phyloP scores from a whole-genome alignment of 2,329 filamentous ascomycete species.

The Fusarium keratoplasticum region DNA sequence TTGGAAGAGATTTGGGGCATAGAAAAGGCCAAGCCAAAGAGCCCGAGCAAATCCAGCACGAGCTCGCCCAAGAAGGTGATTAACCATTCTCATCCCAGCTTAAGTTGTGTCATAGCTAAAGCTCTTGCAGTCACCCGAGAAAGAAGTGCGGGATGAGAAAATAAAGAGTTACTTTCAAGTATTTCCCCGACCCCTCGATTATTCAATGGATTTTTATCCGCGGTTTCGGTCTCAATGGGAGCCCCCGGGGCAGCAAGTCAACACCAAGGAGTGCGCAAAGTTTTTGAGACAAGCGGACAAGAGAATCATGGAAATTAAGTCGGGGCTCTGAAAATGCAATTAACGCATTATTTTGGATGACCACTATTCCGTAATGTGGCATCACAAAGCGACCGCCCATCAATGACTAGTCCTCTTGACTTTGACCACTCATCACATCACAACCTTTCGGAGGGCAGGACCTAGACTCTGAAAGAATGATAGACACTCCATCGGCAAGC shows the following conservation, averaged over 20 bases:
- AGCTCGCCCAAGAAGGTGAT: background rate
- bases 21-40: background rate
- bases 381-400: background rate
- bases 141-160: background rate
- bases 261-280: background rate
- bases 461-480: background rate
- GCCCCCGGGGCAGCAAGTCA: no score
- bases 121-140: background rate
- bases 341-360: background rate
- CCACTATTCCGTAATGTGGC: background rate
- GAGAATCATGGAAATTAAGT: background rate
- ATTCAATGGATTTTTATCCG: background rate
- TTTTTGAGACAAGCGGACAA: background rate
- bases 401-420: rapidly evolving
- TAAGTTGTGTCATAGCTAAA: background rate
- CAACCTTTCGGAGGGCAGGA: background rate
- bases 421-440: no score
- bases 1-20: background rate
- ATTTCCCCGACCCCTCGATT: background rate
- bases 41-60: background rate
- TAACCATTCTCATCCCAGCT: background rate
- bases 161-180: background rate
- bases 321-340: background rate
- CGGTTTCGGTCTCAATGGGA: no score
- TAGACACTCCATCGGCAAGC: background rate